Evolutionary conservation across 2,329 filamentous ascomycete genomes (phyloP).

Genomic region (Aspergillus latus): DNA sequence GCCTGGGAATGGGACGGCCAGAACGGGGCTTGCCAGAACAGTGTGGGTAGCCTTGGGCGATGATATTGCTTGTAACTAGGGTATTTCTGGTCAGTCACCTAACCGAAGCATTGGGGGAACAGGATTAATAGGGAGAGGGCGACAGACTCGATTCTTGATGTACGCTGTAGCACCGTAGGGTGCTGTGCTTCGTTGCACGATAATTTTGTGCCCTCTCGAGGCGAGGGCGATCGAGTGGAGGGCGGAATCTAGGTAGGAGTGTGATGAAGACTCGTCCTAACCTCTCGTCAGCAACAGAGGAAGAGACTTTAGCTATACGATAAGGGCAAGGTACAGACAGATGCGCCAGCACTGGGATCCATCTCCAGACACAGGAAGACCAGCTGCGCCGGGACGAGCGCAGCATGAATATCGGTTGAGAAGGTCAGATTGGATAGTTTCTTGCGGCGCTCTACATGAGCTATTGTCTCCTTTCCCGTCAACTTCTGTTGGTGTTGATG

Average conservation of each 20-base stretch:
- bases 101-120: background rate
- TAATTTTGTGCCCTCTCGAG: slow-evolving; percentile 21
- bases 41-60: slow-evolving; percentile 21
- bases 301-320: background rate
- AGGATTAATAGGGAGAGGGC: background rate
- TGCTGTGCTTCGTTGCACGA: slow-evolving; percentile 21
- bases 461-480: background rate
- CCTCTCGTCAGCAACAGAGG: background rate
- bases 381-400: slow-evolving; percentile 20
- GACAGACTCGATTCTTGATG: slow-evolving; percentile 20
- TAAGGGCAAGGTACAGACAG: background rate
- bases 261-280: background rate
- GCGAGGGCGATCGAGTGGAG: slow-evolving; percentile 21
- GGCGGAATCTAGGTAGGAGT: slow-evolving; percentile 9
- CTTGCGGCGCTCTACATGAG: background rate
- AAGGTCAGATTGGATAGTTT: slow-evolving; percentile 22
- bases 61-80: slow-evolving; percentile 16
- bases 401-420: slow-evolving; percentile 20
- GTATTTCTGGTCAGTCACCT: background rate
- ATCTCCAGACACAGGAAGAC: slow-evolving; percentile 21
- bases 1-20: slow-evolving; percentile 13
- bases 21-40: slow-evolving; percentile 24
- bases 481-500: too few relatives aligned
- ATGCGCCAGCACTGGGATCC: background rate
- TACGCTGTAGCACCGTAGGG: slow-evolving; percentile 19